phyloP scores from a whole-genome alignment of 2,329 filamentous ascomycete species.

The Penicillium brevicompactum region DNA sequence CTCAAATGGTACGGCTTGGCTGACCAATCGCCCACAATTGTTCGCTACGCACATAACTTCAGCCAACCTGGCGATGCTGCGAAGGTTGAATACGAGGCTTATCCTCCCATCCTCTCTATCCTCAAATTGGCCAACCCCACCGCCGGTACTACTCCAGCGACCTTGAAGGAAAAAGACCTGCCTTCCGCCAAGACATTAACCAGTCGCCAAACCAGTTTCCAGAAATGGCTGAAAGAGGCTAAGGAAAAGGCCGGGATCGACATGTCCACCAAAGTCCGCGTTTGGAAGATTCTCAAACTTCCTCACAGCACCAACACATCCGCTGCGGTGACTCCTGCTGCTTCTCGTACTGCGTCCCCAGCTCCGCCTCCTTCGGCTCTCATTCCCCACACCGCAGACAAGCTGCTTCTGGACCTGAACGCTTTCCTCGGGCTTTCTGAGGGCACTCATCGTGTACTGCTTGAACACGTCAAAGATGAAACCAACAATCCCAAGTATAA shows the following conservation, averaged over 20 bases:
- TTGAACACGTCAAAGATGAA: conserved; percentile 67
- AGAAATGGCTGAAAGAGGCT: conserved; percentile 73
- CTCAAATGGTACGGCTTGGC: conserved; percentile 79
- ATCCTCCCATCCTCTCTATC: conserved; percentile 82
- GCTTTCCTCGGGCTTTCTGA: conserved; percentile 65
- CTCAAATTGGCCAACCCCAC: conserved; percentile 71
- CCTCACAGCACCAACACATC: conserved; percentile 49
- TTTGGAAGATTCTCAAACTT: conserved; percentile 65
- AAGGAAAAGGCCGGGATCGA: conserved; percentile 72
- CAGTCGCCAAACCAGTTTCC: conserved; percentile 69
- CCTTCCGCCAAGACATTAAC: conserved; percentile 68
- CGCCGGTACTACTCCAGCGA: conserved; percentile 59
- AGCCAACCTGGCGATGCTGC: conserved; percentile 58
- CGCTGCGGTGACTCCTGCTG: conserved; percentile 46
- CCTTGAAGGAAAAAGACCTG: conserved; percentile 62
- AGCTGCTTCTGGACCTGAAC: conserved; percentile 63
- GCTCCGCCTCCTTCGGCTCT: conserved; percentile 48
- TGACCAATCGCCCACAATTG: conserved; percentile 69
- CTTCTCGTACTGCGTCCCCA: conserved; percentile 47
- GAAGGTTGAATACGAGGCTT: conserved; percentile 79
- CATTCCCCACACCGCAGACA: conserved; percentile 45
- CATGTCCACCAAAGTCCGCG: conserved; percentile 70
- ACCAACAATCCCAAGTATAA: conserved; percentile 78
- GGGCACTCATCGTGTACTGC: conserved; percentile 64
- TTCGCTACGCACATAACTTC: conserved; percentile 77